These are phyloP conservation scores for Penicillium atrosanguineum DNA, from an alignment of 495 filamentous ascomycete genomes.

Conservation along the genomic window DNA sequence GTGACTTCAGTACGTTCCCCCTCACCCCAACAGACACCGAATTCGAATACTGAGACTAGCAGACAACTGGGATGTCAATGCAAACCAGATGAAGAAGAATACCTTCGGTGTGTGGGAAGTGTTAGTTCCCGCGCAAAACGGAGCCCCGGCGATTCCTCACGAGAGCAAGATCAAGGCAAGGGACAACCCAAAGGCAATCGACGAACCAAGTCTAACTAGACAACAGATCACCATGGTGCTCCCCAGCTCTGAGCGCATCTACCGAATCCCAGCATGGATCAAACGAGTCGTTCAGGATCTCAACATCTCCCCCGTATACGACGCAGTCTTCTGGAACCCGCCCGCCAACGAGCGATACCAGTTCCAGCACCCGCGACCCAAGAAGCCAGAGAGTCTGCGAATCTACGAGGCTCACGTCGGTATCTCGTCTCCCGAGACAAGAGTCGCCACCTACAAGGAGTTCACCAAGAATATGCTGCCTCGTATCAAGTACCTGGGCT, in stretches of 20 bases:
- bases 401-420: constrained; percentile 98
- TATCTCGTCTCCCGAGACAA: constrained; percentile 87
- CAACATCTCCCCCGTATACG: constrained; percentile 81
- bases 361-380: constrained; percentile 79
- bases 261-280: constrained; percentile 94
- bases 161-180: constrained; percentile 90
- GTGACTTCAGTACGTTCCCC: constrained; percentile 79
- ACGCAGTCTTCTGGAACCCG: constrained; percentile 97
- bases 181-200: background rate
- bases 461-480: constrained; percentile 91
- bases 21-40: background rate
- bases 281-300: constrained; percentile 94
- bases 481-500: constrained; percentile 85
- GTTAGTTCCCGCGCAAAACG: constrained; percentile 68
- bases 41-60: constrained; percentile 33
- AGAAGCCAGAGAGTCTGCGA: constrained; percentile 79
- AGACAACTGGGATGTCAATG: constrained; percentile 85
- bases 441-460: constrained; percentile 91
- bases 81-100: constrained; percentile 82
- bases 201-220: background rate
- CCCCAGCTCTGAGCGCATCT: constrained; percentile 74
- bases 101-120: constrained; percentile 87
- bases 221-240: constrained; percentile 79
- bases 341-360: constrained; percentile 67
- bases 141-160: constrained; percentile 79